Conservation (phyloP, 2,329 filamentous ascomycete genomes). For the Aspergillus japonicus region DNA sequence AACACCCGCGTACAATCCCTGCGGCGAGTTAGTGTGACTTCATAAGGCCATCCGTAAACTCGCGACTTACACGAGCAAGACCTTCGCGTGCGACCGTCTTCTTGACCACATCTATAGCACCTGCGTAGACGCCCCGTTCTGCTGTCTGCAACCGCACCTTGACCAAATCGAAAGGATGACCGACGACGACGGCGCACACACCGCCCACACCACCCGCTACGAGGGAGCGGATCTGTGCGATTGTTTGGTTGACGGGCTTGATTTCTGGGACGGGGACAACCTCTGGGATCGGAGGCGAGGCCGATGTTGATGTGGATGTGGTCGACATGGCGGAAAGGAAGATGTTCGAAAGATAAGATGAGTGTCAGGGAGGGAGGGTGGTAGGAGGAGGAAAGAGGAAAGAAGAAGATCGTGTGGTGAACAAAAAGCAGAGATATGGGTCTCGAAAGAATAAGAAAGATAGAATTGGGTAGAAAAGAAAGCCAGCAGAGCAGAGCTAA, state of each 20-base stretch:
- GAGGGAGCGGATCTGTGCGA: constrained; percentile 73
- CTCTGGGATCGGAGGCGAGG: constrained; percentile 31
- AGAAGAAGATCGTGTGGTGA: neutral
- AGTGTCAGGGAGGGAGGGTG: constrained; percentile 6
- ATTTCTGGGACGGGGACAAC: constrained; percentile 28
- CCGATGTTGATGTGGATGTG: constrained; percentile 29
- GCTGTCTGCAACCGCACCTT: constrained; percentile 97
- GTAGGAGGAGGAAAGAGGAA: constrained; percentile 7
- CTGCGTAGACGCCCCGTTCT: constrained; percentile 85
- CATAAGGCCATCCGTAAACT: neutral
- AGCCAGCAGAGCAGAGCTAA: constrained; percentile 6
- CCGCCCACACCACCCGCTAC: constrained; percentile 90
- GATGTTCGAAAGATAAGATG: neutral
- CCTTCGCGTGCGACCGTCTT: constrained; percentile 88
- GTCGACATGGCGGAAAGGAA: constrained; percentile 29
- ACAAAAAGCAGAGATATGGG: neutral
- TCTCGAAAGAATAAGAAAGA: neutral
- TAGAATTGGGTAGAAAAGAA: constrained; percentile 6
- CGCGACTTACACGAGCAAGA: constrained; percentile 53
- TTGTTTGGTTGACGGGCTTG: constrained; percentile 44
- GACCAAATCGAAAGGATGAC: constrained; percentile 95
- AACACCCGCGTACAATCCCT: constrained; percentile 94
- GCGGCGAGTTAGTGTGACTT: constrained; percentile 13
- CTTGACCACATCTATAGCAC: constrained; percentile 85
- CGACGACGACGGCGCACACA: constrained; percentile 87